A percentile compares a stretch with the other conserved stretches of the same genome.
Conservation (phyloP, 768 basidiomycete genomes). For the Boletus insuetus region DNA sequence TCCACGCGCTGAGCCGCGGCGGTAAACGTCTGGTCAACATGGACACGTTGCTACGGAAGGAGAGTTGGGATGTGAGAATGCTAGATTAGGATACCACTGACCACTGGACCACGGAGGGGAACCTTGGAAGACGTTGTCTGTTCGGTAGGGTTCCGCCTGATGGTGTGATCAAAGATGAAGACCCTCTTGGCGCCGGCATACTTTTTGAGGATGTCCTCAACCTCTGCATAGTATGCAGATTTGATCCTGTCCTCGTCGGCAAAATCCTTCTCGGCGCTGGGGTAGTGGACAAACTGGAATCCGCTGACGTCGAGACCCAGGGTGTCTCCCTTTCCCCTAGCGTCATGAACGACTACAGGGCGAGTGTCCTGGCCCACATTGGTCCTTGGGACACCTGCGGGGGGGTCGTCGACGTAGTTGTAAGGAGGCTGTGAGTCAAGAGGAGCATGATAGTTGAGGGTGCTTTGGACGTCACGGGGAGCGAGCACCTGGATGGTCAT, state of each 20-base stretch:
- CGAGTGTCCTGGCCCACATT: slow-evolving; percentile 30
- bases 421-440: slow-evolving; percentile 32
- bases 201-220: slow-evolving; percentile 40
- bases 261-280: slow-evolving; percentile 38
- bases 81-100: slow-evolving; percentile 13
- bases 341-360: slow-evolving; percentile 27
- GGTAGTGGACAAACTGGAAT: slow-evolving; percentile 39
- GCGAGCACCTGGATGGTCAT: slow-evolving; percentile 25
- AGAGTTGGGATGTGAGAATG: neutral
- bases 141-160: slow-evolving; percentile 27
- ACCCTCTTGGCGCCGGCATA: slow-evolving; percentile 38
- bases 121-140: neutral
- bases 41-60: slow-evolving; percentile 34
- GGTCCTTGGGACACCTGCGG: slow-evolving; percentile 22
- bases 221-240: slow-evolving; percentile 41
- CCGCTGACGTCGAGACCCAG: slow-evolving; percentile 41
- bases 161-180: slow-evolving; percentile 46
- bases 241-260: slow-evolving; percentile 38
- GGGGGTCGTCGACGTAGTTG: slow-evolving; percentile 33
- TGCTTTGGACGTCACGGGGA: slow-evolving; percentile 36
- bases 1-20: slow-evolving; percentile 38
- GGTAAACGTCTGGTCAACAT: slow-evolving; percentile 44
- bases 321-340: slow-evolving; percentile 30
- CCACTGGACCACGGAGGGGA: slow-evolving; percentile 32
- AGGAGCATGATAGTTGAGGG: slow-evolving; percentile 36